Evolutionary conservation across 768 basidiomycete species (phyloP).

Genomic region (Termitomyces sp.): DNA sequence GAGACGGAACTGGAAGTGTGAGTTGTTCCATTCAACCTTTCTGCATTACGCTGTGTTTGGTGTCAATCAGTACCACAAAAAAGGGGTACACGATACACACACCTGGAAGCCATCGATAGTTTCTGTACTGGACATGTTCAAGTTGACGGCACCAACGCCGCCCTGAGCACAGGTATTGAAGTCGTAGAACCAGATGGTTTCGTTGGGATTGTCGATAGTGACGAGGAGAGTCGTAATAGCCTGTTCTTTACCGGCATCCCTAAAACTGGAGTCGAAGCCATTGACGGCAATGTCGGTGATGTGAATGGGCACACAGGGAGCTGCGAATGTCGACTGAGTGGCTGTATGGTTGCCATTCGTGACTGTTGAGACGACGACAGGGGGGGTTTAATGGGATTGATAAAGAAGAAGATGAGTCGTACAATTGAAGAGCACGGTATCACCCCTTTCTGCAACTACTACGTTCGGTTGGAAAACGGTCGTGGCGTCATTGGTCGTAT

Average conservation of each 20-base stretch:
- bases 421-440: constrained; percentile 56
- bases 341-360: constrained; percentile 48
- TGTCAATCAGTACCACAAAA: background rate
- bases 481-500: constrained; percentile 35
- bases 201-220: constrained; percentile 35
- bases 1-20: constrained; percentile 5
- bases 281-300: constrained; percentile 42
- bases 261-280: constrained; percentile 53
- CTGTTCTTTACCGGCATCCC: constrained; percentile 41
- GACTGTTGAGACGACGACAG: constrained; percentile 25
- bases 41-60: constrained; percentile 43
- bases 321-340: constrained; percentile 49
- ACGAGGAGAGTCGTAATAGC: constrained; percentile 39
- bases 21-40: constrained; percentile 48
- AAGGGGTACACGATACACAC: constrained; percentile 9
- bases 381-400: background rate
- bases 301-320: constrained; percentile 49
- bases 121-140: constrained; percentile 37
- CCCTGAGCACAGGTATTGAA: constrained; percentile 45
- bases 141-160: constrained; percentile 58
- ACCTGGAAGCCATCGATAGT: constrained; percentile 39
- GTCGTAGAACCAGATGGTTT: constrained; percentile 60
- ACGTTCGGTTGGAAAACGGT: constrained; percentile 41
- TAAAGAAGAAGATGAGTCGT: constrained; percentile 8
- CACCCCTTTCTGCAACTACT: constrained; percentile 39